A percentile compares a stretch with the other conserved stretches of the same genome.
Conservation (phyloP, 495 filamentous ascomycete species). For the Coniosporium apollinis region DNA sequence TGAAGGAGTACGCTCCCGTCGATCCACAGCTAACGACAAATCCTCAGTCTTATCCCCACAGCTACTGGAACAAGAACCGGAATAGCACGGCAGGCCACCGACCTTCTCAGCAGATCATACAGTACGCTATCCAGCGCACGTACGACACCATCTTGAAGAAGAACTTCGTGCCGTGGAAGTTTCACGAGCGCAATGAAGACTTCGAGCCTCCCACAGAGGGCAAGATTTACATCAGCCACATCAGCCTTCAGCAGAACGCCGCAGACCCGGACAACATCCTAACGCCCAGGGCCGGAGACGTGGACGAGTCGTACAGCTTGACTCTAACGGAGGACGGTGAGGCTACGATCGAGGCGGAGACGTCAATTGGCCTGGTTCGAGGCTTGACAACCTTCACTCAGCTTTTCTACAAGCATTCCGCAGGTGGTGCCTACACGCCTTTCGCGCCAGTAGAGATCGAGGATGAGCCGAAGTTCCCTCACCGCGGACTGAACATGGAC, state of each 20-base stretch:
- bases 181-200: conserved; percentile 38
- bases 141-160: conserved; percentile 37
- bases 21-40: too few relatives aligned
- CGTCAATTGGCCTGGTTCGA: conserved; percentile 47
- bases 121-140: conserved; percentile 28
- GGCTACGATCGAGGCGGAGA: conserved; percentile 41
- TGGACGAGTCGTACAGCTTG: conserved; percentile 60
- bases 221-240: conserved; percentile 31
- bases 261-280: conserved; percentile 35
- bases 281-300: conserved; percentile 40
- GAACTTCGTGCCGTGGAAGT: conserved; percentile 60
- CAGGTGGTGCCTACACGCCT: conserved; percentile 41
- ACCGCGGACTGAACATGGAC: conserved; percentile 63
- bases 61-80: conserved; percentile 1
- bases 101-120: conserved; percentile 22
- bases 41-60: too few relatives aligned
- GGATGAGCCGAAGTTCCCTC: conserved; percentile 49
- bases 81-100: conserved; percentile 6
- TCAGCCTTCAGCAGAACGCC: conserved; percentile 41
- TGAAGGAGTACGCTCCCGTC: too few relatives aligned
- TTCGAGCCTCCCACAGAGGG: conserved; percentile 40
- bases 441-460: conserved; percentile 47
- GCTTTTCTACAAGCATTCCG: conserved; percentile 54
- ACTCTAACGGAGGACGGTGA: conserved; percentile 34
- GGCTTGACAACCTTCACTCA: conserved; percentile 56